A percentile compares a stretch with the other conserved stretches of the same genome.
phyloP scores from a whole-genome alignment of 2,329 filamentous ascomycete genomes.

The Chaetothyriales sp. region DNA sequence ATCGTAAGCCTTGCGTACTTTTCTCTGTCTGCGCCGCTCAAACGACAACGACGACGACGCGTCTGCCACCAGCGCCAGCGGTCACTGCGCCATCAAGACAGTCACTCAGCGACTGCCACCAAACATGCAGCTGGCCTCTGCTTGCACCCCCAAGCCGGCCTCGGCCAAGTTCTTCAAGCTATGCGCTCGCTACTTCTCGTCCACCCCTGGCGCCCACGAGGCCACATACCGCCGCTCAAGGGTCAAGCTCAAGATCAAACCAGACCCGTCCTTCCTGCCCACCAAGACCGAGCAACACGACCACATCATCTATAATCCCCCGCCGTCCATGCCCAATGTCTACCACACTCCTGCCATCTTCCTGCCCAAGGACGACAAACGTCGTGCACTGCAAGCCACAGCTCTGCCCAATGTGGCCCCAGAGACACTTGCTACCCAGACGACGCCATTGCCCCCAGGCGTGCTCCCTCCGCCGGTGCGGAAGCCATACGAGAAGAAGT shows the following conservation, averaged over 20 bases:
- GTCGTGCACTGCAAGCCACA: constrained; percentile 28
- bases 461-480: constrained; percentile 31
- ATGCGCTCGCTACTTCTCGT: constrained; percentile 14
- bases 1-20: no score
- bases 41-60: not conserved
- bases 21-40: no score
- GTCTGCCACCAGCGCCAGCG: not conserved
- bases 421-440: constrained; percentile 13
- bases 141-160: constrained; percentile 3
- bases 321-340: constrained; percentile 46
- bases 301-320: constrained; percentile 52
- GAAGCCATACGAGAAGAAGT: constrained; percentile 40
- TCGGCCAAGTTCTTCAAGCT: constrained; percentile 17
- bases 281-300: constrained; percentile 28
- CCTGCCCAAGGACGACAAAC: constrained; percentile 43
- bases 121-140: constrained; percentile 10
- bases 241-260: constrained; percentile 35
- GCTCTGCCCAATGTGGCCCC: constrained; percentile 6
- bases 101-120: not conserved
- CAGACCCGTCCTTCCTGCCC: constrained; percentile 35
- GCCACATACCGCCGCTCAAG: constrained; percentile 37
- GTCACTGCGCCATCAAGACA: not conserved
- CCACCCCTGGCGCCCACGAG: constrained; percentile 27
- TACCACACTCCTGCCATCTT: constrained; percentile 52
- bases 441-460: constrained; percentile 17